These are phyloP conservation scores for Immersiporthe knoxdaviesiana DNA, from an alignment of 2,329 filamentous ascomycete genomes.

Conservation along the genomic window DNA sequence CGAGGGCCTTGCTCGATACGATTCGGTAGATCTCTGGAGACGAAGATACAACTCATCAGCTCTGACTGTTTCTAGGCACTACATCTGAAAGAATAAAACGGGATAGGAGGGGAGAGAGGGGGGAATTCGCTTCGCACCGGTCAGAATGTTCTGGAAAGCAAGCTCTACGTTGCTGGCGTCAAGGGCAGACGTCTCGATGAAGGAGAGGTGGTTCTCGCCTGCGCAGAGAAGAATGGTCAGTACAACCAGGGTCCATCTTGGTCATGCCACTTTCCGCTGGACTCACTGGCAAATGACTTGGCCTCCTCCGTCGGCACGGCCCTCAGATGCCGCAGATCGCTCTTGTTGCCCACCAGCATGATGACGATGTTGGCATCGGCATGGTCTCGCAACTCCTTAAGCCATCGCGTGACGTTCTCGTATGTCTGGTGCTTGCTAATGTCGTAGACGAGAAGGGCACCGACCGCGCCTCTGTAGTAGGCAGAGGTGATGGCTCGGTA, in stretches of 20 bases:
- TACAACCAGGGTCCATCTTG: constrained; percentile 11
- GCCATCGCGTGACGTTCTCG: constrained; percentile 97
- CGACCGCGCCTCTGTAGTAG: constrained; percentile 97
- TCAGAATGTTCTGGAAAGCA: constrained; percentile 99
- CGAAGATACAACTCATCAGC: constrained; percentile 21
- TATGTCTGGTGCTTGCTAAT: constrained; percentile 99
- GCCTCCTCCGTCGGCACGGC: constrained; percentile 97
- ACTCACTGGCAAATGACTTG: constrained; percentile 90
- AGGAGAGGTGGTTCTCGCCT: constrained; percentile 98
- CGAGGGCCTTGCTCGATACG: constrained; percentile 95
- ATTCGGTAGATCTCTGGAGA: constrained; percentile 95
- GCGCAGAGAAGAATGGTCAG: constrained; percentile 34
- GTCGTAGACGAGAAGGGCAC: constrained; percentile 97
- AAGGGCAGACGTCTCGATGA: constrained; percentile 98
- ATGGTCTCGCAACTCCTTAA: constrained; percentile 98
- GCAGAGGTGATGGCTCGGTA: constrained; percentile 99
- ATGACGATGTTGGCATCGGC: constrained; percentile 99
- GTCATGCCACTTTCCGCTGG: background rate
- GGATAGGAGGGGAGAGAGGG: background rate
- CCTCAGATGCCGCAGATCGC: constrained; percentile 97
- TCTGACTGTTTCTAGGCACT: background rate
- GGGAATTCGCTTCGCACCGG: constrained; percentile 67
- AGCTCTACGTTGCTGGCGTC: constrained; percentile 99
- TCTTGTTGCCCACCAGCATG: constrained; percentile 99
- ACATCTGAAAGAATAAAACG: constrained; percentile 5